A percentile compares a stretch with the other conserved stretches of the same genome.
phyloP scores from a whole-genome alignment of 2,329 filamentous ascomycete genomes.

The Aspergillus niger region DNA sequence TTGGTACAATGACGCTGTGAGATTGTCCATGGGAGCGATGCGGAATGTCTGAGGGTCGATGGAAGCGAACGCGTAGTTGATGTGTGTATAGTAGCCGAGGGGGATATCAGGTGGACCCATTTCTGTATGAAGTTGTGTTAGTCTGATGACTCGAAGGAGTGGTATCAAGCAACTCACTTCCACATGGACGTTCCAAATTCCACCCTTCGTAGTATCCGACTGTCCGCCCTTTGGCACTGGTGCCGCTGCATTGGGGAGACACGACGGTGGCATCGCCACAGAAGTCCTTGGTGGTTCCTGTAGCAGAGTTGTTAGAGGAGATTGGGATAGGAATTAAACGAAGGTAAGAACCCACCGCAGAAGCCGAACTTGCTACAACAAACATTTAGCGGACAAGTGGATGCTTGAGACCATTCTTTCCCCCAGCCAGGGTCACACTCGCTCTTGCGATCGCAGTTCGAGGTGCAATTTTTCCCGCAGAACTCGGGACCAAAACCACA shows the following conservation, averaged over 20 bases:
- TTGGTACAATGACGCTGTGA: slow-evolving; percentile 19
- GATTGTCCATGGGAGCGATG: slow-evolving; percentile 28
- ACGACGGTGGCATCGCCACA: slow-evolving; percentile 13
- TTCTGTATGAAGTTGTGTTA: slow-evolving; percentile 2
- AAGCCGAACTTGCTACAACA: slow-evolving; percentile 10
- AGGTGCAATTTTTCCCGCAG: slow-evolving; percentile 18
- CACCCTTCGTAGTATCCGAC: slow-evolving; percentile 45
- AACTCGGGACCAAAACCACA: slow-evolving; percentile 21
- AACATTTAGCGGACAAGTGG: background rate
- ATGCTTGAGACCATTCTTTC: slow-evolving; percentile 11
- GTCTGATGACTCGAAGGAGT: background rate
- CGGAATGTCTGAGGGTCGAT: slow-evolving; percentile 43
- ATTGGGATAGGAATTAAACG: background rate
- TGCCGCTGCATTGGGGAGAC: slow-evolving; percentile 12
- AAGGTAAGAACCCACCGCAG: slow-evolving; percentile 3
- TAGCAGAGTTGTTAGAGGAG: background rate
- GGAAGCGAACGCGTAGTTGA: slow-evolving; percentile 47
- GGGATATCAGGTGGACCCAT: slow-evolving; percentile 24
- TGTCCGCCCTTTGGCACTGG: slow-evolving; percentile 5
- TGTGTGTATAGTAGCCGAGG: slow-evolving; percentile 27
- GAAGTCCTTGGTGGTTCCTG: slow-evolving; percentile 14
- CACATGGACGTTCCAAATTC: slow-evolving; percentile 27
- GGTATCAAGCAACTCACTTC: background rate
- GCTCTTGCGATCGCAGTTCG: slow-evolving; percentile 24
- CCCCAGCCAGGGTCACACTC: slow-evolving; percentile 31